Conservation (phyloP, 345 rosid species). For the Gossypioides kirkii region DNA sequence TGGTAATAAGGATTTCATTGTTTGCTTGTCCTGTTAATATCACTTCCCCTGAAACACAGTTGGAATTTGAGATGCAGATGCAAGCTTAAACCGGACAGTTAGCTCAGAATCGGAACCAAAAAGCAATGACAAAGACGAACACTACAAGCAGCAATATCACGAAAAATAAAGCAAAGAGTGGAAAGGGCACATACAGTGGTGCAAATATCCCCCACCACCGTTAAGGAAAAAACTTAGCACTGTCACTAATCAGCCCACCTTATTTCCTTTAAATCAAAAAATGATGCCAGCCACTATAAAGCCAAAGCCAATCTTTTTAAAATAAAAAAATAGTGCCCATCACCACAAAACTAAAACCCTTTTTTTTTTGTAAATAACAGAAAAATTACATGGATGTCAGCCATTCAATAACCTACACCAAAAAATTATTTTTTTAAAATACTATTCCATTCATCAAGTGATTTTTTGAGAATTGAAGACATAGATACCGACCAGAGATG, state of each 20-base stretch:
- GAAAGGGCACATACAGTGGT: slow-evolving; percentile 33
- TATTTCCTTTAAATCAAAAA: too few species aligned
- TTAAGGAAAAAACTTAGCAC: slow-evolving; percentile 16
- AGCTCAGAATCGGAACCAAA: not conserved
- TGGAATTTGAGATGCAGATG: slow-evolving; percentile 15
- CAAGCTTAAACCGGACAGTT: slow-evolving; percentile 9
- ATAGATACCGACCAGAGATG: too few species aligned
- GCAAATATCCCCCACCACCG: slow-evolving; percentile 19
- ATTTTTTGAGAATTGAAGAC: too few species aligned
- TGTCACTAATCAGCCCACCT: slow-evolving; percentile 8
- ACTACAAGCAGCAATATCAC: not conserved
- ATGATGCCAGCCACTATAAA: too few species aligned
- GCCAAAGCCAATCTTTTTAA: too few species aligned
- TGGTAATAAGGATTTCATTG: slow-evolving; percentile 18
- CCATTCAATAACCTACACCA: too few species aligned
- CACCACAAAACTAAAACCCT: too few species aligned
- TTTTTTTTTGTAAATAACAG: too few species aligned
- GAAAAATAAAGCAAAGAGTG: slow-evolving; percentile 16
- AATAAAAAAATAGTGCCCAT: too few species aligned
- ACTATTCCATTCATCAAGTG: too few species aligned
- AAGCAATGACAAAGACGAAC: not conserved
- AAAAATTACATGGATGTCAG: too few species aligned
- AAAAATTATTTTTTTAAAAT: too few species aligned
- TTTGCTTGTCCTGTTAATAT: not conserved
- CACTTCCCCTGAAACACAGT: not conserved